Evolutionary conservation across 164 flowering plant species (phyloP).

Genomic region (Dillenia turbinata): DNA sequence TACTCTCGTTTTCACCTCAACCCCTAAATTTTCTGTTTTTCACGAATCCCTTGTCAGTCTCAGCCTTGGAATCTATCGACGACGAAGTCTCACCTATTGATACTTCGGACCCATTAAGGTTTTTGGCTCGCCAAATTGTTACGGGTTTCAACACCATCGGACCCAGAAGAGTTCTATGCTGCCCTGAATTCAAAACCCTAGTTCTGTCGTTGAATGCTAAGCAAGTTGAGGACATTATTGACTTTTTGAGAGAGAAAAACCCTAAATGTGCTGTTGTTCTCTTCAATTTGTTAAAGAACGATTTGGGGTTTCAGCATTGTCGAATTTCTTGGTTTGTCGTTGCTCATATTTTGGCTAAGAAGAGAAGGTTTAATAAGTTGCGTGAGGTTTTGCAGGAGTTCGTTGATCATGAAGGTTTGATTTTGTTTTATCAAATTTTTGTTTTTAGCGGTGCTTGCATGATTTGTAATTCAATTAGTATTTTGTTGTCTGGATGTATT

Average conservation of each 20-base stretch:
- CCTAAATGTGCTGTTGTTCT: conserved; percentile 33
- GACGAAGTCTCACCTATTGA: conserved; percentile 2
- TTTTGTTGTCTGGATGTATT: no score
- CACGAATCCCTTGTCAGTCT: conserved; percentile 10
- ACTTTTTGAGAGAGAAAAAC: conserved; percentile 13
- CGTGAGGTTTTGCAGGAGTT: conserved; percentile 27
- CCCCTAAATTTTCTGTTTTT: conserved; percentile 11
- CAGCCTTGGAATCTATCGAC: conserved; percentile 16
- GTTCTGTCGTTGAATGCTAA: conserved; percentile 12
- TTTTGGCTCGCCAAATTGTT: conserved; percentile 18
- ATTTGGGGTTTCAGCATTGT: conserved; percentile 40
- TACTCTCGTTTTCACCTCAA: background rate
- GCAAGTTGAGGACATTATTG: conserved; percentile 27
- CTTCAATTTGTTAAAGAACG: conserved; percentile 28
- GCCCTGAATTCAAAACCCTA: conserved; percentile 11
- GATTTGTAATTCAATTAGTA: no score
- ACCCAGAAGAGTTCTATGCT: background rate
- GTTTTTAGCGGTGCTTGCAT: background rate
- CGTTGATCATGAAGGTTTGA: conserved; percentile 50
- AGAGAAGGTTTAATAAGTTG: conserved; percentile 30
- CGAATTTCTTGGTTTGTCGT: conserved; percentile 29
- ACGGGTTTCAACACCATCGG: conserved; percentile 15
- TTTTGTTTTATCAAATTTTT: background rate
- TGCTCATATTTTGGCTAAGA: conserved; percentile 50
- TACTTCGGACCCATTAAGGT: background rate